Base-by-base conservation (phyloP, 495 filamentous ascomycete genomes). In the Letharia lupina region DNA sequence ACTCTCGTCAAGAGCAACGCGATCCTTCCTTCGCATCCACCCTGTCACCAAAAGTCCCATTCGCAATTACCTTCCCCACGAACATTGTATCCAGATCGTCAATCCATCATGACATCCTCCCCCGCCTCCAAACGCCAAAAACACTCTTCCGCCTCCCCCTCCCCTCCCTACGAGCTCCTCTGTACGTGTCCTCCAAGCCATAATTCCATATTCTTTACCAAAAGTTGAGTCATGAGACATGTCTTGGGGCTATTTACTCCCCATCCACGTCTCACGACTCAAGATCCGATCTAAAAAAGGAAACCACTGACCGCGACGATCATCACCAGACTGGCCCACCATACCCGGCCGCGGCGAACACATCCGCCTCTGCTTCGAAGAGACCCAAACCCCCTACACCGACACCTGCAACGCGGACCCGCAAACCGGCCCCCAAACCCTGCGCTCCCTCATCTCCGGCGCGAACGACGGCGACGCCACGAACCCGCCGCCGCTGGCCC, bases 271-370 rank as follows among this genome's bases (percentile, higher is more conserved):
- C n/a, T n/a, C n/a, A n/a, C n/a, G n/a, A n/a, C n/a, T n/a, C n/a
- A n/a, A n/a, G n/a, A n/a, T n/a, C n/a, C n/a, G n/a, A n/a, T n/a
- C n/a, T n/a, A n/a, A n/a, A n/a, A n/a, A n/a, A n/a, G n/a, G n/a
- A n/a, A n/a, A n/a, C n/a, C n/a, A n/a, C n/a, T n/a, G n/a, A n/a
- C n/a, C n/a, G n/a, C n/a, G n/a, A n/a, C n/a, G n/a, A n/a, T n/a
- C n/a, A n/a, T n/a, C n/a, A n/a, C n/a, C n/a, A n/a, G n/a, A 90
- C 79, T 86, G 83, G 81, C 84, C 86, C 39, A 71, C 73, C 45
- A 73, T 86, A 58, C 87, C 87, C 62, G 87, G 87, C 61, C 83
- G 87, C 66, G 86, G 83, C 56, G 87, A 90, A 69, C 79, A 78
- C 71, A 76, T 89, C 73, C 85, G 87, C 33, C 82, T 90, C 47